These are phyloP conservation scores for Yarrowia alimentaria DNA, from an alignment of 805 yeast genomes.

Conservation along the genomic window DNA sequence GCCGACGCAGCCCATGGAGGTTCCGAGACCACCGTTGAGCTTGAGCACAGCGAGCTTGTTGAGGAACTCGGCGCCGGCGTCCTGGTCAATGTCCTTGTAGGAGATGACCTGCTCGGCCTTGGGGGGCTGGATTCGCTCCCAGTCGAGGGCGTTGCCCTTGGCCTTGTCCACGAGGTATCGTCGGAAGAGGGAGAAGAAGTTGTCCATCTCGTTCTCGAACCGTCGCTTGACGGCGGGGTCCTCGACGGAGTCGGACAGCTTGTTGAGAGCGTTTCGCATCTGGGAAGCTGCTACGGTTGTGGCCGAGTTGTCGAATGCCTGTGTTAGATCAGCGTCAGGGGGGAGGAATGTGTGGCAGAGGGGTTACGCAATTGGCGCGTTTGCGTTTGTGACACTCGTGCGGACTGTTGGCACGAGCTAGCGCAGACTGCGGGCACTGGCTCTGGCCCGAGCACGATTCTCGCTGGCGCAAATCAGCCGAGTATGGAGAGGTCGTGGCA, in stretches of 20 bases:
- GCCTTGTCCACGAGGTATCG: constrained; percentile 89
- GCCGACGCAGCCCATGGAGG: constrained; percentile 99
- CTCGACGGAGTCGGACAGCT: constrained; percentile 75
- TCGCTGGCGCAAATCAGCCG: no score
- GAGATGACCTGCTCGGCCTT: constrained; percentile 83
- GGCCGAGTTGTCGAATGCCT: constrained; percentile 89
- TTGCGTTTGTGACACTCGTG: no score
- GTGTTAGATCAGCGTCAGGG: no score
- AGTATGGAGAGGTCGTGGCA: no score
- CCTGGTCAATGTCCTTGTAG: constrained; percentile 54
- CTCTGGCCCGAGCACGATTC: no score
- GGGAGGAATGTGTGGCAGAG: no score
- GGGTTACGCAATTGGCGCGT: no score
- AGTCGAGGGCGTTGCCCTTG: constrained; percentile 74
- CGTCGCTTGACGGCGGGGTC: constrained; percentile 45
- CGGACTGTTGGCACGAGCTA: no score
- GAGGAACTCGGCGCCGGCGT: constrained; percentile 49
- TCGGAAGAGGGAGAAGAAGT: constrained; percentile 89
- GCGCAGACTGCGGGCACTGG: no score
- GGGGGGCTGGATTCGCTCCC: constrained; percentile 97
- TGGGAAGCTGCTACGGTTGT: constrained; percentile 95
- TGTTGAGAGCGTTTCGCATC: constrained; percentile 94
- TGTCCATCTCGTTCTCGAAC: constrained; percentile 91
- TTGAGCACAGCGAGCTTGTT: constrained; percentile 90
- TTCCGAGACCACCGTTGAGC: constrained; percentile 97